Base-by-base conservation (phyloP, 306 rosid species). In the Leucaena leucocephala region DNA sequence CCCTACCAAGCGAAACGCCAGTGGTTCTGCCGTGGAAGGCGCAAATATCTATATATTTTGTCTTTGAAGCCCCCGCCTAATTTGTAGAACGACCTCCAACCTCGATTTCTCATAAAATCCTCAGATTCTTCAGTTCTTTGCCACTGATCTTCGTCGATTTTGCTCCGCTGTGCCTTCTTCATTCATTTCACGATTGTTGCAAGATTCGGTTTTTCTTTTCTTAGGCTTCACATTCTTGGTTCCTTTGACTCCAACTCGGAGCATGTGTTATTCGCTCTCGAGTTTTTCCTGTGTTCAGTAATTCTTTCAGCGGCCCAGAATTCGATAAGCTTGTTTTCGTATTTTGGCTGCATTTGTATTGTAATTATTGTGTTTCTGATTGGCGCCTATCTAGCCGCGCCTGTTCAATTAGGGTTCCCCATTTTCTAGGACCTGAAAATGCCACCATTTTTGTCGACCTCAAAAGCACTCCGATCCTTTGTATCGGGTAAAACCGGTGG, bases 361-460 rank as follows among this genome's bases (percentile, higher is more conserved):
- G 33, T 69, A 33, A 22, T 22, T 61, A 48, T n/a, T 52, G 19
- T 70, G 42, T 61, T 43, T 65, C 66, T 76, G 49, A 52, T 77
- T 69, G 74, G 42, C 74, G 27, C 73, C 39, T 44, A 3, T 22
- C 15, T 44, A 45, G 39, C 21, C 1, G 80, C 65, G 46, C 59
- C 42, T 43, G 7, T 6, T 3, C 17, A 36, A 12, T 6, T 72
- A 77, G 81, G 76, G 48, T 69, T 44, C 73, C 68, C 67, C 77
- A 17, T 59, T 74, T 76, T 9, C 52, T 42, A 16, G 40, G 42
- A 71, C 27, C 71, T 35, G 14, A 50, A 84, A 85, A 92, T 92
- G 98, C 90, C 91, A 77, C 94, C 90, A 72, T 89, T 87, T 80
- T 79, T 85, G 72, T 89, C 92, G 69, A 73, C 89, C 59, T 83